Conservation (phyloP, 148 eudicot genomes). For the Chenopodium quinoa region DNA sequence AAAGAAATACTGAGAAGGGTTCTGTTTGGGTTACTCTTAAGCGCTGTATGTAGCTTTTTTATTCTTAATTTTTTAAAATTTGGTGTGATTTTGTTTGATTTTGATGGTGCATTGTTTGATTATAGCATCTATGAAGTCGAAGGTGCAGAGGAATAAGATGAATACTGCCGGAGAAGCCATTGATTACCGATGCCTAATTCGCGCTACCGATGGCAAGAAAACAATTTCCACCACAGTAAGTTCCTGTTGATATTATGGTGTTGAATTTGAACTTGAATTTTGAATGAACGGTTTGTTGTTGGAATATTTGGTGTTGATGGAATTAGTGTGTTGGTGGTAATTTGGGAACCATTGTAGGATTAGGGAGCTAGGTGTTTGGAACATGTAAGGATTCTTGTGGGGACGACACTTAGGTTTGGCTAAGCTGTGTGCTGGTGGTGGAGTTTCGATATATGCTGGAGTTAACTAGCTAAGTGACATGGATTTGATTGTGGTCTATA, state of each 20-base stretch:
- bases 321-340: not conserved
- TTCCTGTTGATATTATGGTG: not conserved
- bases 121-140: conserved; percentile 76
- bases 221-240: conserved; percentile 74
- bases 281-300: not conserved
- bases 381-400: not conserved
- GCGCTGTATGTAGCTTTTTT: conserved; percentile 46
- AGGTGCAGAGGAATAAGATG: conserved; percentile 66
- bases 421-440: not conserved
- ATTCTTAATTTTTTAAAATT: not conserved
- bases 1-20: conserved; percentile 66
- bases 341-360: not conserved
- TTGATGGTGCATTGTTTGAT: conserved; percentile 7
- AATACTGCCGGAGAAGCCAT: conserved; percentile 51
- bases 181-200: conserved; percentile 76
- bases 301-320: no score
- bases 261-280: not conserved
- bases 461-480: not conserved
- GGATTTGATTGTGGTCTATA: not conserved
- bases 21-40: conserved; percentile 96
- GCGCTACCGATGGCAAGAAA: conserved; percentile 94
- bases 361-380: not conserved
- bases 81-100: conserved; percentile 17
- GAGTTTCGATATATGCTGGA: not conserved
- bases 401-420: not conserved